phyloP scores from a whole-genome alignment of 768 basidiomycete species.

The Pleurotus djamor region DNA sequence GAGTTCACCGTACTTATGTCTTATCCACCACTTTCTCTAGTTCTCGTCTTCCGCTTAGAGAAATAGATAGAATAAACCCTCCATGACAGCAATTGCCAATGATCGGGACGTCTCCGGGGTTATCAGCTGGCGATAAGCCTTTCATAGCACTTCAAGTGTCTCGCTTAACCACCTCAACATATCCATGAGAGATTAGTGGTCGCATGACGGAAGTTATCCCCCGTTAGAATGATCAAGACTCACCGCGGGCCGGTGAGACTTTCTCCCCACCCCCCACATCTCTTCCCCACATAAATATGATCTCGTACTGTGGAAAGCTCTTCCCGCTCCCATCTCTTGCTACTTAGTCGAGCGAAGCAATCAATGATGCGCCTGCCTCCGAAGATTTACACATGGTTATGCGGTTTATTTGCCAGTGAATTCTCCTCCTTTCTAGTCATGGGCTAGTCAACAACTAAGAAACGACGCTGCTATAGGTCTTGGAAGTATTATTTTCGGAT shows the following conservation, averaged over 20 bases:
- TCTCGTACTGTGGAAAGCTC: neutral
- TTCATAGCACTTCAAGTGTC: no score
- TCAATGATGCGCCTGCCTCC: slow-evolving; percentile 32
- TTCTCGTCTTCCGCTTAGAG: slow-evolving; percentile 7
- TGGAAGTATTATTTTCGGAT: slow-evolving; percentile 45
- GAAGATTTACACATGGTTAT: slow-evolving; percentile 53
- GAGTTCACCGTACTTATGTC: neutral
- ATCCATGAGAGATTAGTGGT: no score
- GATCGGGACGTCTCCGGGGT: no score
- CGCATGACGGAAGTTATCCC: no score
- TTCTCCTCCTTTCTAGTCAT: neutral
- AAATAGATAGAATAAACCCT: neutral
- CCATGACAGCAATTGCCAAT: no score
- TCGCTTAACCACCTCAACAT: no score
- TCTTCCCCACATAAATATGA: neutral
- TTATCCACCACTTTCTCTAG: neutral
- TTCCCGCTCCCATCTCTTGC: neutral
- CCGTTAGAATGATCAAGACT: no score
- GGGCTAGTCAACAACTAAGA: neutral
- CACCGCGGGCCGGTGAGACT: no score
- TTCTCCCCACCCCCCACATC: neutral
- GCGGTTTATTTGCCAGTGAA: slow-evolving; percentile 48
- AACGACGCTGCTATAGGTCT: slow-evolving; percentile 21
- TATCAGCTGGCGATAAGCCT: no score
- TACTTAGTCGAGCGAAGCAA: neutral